These are phyloP conservation scores for Stemphylium lycopersici DNA, from an alignment of 2,329 filamentous ascomycete species.

Conservation along the genomic window DNA sequence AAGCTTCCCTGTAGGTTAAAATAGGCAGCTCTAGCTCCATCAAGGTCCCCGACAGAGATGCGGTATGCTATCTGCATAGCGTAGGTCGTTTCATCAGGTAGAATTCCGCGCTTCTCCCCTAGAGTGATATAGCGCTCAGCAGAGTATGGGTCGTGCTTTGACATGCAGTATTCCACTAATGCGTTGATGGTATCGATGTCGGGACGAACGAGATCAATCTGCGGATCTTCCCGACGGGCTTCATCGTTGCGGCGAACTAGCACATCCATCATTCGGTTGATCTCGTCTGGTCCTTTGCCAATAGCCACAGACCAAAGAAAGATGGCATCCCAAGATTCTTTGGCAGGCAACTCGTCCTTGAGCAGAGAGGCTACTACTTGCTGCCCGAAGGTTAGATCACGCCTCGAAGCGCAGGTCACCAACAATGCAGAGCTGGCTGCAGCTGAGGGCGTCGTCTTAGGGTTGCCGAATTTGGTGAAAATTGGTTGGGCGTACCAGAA, in stretches of 20 bases:
- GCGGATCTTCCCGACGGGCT: constrained; percentile 46
- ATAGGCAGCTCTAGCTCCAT: constrained; percentile 71
- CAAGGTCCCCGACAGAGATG: constrained; percentile 73
- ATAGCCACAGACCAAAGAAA: constrained; percentile 77
- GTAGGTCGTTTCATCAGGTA: constrained; percentile 71
- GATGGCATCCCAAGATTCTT: constrained; percentile 72
- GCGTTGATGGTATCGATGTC: constrained; percentile 77
- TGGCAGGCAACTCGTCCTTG: constrained; percentile 40
- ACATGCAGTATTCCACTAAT: constrained; percentile 74
- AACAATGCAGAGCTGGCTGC: constrained; percentile 62
- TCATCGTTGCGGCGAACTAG: constrained; percentile 62
- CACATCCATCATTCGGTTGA: constrained; percentile 73
- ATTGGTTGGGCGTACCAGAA: constrained; percentile 69
- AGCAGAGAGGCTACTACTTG: constrained; percentile 51
- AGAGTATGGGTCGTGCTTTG: constrained; percentile 70
- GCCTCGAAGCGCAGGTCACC: constrained; percentile 58
- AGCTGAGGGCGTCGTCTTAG: constrained; percentile 10
- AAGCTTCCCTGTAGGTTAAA: constrained; percentile 65
- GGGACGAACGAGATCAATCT: constrained; percentile 52
- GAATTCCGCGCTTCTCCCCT: constrained; percentile 67
- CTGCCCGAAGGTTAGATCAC: constrained; percentile 48
- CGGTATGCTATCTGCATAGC: constrained; percentile 78
- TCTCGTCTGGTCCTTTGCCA: constrained; percentile 73
- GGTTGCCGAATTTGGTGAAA: constrained; percentile 26
- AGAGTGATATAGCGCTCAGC: constrained; percentile 76